Evolutionary conservation across 2,329 filamentous ascomycete genomes (phyloP), one percentile per base, ranked within the genome.

Genomic region (Aspergillus persii): DNA sequence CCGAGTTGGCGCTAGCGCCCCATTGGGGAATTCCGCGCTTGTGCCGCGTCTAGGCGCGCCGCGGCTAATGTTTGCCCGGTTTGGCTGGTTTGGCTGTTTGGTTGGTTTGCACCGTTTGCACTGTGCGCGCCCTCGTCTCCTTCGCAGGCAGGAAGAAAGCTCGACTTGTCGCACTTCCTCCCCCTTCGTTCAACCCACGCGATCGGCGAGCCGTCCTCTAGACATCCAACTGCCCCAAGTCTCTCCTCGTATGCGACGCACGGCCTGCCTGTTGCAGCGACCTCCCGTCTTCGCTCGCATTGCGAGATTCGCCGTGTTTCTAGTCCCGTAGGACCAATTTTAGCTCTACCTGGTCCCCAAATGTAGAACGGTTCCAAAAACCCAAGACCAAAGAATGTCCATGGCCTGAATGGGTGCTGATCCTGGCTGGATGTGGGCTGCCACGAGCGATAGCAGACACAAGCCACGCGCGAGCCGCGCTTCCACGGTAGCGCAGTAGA

Each of bases 1-100:
- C 76, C 75, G 58, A 71, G 65, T 72, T 58, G 59, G 71, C 61
- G 54, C 63, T 76, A 77, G 73, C 63, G 71, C 58, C 27, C 18
- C 47, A 60, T 63, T 58, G 62, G 60, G 56, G 60, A 62, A 29
- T 54, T 15, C n/a, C 53, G 57, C 59, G 36, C 4, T 41, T 41
- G 15, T 41, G 36, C 36, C 15, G 15, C 7, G 15, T 63, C 54
- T 56, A 23, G 54, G 51, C 50, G 60, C 58, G 61, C 58, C 58
- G 51, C 55, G 50, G 58, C 50, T 58, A 59, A 56, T 50, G 11
- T 26, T 29, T 11, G 11, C 33, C 3, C 15, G 33, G 9, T 12
- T 12, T 36, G 9, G 33, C 33, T 23, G 18, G 33, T 36, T 36
- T 36, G 2, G 11, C 33, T 36, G 33, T 12, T 12, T 36, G 33